Evolutionary conservation across 73 alveolate species (phyloP), one percentile per base, ranked within the genome.

Genomic region (Symbiodinium pilosum): DNA sequence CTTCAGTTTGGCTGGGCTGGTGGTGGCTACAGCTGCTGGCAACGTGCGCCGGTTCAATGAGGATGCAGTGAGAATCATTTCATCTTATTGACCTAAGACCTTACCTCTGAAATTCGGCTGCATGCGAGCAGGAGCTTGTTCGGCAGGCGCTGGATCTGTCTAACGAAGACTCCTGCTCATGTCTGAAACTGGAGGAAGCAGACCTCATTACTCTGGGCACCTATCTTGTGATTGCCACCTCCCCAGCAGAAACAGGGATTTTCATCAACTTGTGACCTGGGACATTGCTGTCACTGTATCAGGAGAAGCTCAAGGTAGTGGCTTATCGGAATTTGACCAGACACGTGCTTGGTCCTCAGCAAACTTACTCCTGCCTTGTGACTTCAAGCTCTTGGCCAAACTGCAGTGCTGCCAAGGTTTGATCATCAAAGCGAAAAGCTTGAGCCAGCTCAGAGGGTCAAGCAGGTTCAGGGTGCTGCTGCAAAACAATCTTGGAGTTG

Each of bases 281-380:
- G n/a, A n/a, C n/a, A n/a, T n/a, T n/a, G n/a, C n/a, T n/a, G n/a
- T n/a, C n/a, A n/a, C n/a, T 36, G 3, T 12, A 16, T 26, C 20
- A 91, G 97, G 97, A 91, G 97, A 91, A 91, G 97, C 88, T 91
- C 40, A 68, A 54, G n/a, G 41, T 91, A n/a, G 97, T 91, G 56
- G 97, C 88, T 9, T 91, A 69, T 41, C 71, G 97, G 75, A 91
- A 91, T 39, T 77, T 91, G 14, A 69, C 77, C 81, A 83, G 94
- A 85, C 83, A 91, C 28, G 97, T 69, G 97, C 71, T 38, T 8
- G 34, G 32, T 8, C 43, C 85, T 32, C 30, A 71, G 85, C 41
- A 39, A 24, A 34, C 39, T n/a, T 0, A 20, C 24, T 24, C 43
- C 34, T n/a, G n/a, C n/a, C n/a, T n/a, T 59, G 59, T 47, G 59